Evolutionary conservation across 2,329 filamentous ascomycete species (phyloP), one percentile per base, ranked within the genome.

Genomic region (Aspergillus thermomutatus): DNA sequence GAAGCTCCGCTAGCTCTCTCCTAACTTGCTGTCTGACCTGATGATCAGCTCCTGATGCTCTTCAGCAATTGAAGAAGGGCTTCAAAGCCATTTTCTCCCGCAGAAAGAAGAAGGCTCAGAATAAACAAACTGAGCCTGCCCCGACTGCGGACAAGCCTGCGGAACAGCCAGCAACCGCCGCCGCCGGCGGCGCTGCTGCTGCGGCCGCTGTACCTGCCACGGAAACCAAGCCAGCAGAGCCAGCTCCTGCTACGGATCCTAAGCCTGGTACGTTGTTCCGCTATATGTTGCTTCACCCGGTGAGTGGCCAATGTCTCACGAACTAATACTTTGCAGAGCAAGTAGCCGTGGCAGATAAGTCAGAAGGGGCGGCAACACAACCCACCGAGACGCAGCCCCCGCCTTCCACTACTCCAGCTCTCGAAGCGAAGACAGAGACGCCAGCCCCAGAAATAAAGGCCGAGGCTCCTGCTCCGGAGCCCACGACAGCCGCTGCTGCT

Each of bases 31-130:
- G 21, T 49, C 53, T 45, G 37, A 31, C 8, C 25, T 45, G 8
- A 27, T 43, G 43, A 28, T 27, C 48, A 73, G 70, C 70, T 43
- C 68, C 67, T 53, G 64, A 71, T 63, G 64, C 68, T 53, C 58
- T 72, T 26, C 59, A 68, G 23, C 65, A 71, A 60, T 48, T 74
- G 58, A 74, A 74, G 67, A 66, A 65, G 46, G 64, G 66, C 50
- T 60, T 73, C 46, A 74, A 70, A 53, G 57, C 59, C 41, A 62
- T 74, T 51, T 69, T 74, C 61, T 60, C 64, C 41, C 63, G 63
- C 23, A 73, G 69, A 67, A 72, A 69, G 63, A 68, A 68, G 62
- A 57, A 58, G 23, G 40, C 54, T 46, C 52, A 53, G 28, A 54
- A 55, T 40, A 43, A 34, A 9, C 53, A 59, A n/a, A 26, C 50